Evolutionary conservation across 2,329 filamentous ascomycete species (phyloP), one percentile per base, ranked within the genome.

Genomic region (Diaporthe helianthi): DNA sequence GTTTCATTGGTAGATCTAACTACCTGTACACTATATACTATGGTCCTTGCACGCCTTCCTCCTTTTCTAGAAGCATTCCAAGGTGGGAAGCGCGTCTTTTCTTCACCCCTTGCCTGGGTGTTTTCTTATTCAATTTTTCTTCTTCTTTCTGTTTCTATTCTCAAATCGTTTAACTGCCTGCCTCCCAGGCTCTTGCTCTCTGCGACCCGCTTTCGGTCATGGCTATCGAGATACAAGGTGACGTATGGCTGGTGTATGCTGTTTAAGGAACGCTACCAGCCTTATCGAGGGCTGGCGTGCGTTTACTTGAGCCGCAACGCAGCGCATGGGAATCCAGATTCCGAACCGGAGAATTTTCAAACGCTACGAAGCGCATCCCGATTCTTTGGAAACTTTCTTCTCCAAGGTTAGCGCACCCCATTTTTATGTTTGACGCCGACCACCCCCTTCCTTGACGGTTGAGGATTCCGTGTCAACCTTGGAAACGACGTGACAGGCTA

Each of bases 321-420:
- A n/a, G n/a, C n/a, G n/a, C 19, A 6, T 61, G 26, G n/a, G 58
- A 63, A 49, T 63, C 29, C 58, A 63, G 58, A 63, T 49, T 49
- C 58, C 58, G 58, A 60, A 44, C 49, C 58, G 58, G 58, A 63
- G 58, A 63, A 63, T 63, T 63, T 49, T 3, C 58, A 63, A 63
- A 63, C 58, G 22, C 12, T 63, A 60, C 26, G 41, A 26, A 36
- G 36, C 22, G 53, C 47, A 63, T 46, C 41, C 26, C 66, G 46
- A 53, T 36, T 51, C 41, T 29, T 17, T 64, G 26, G 24, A 44
- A 41, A 64, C 24, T 24, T 44, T 52, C 17, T 61, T 41, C 26
- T 49, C 44, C 41, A 58, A 41, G n/a, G 44, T 17, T 33, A 49
- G 13, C n/a, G 19, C n/a, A 46, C 49, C 63, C 31, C 47, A 58